Percentiles rank a stretch among this genome's conserved stretches.
Conservation (phyloP, 2,329 filamentous ascomycete genomes). For the Mycogone perniciosa region DNA sequence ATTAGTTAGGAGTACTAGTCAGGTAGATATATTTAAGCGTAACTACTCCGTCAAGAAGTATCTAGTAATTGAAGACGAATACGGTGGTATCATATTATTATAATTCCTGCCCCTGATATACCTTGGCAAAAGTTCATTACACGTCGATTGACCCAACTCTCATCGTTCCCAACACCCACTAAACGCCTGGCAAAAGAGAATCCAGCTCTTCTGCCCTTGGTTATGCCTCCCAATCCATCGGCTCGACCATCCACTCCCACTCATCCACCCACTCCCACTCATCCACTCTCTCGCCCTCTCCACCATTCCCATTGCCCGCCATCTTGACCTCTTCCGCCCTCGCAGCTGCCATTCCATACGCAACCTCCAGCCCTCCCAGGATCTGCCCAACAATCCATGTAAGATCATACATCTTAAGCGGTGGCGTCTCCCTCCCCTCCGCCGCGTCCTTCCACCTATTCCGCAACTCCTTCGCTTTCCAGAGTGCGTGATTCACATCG, state of each 20-base stretch:
- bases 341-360: conserved; percentile 45
- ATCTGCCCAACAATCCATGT: conserved; percentile 52
- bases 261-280: conserved; percentile 31
- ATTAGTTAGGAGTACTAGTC: too few relatives aligned
- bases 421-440: conserved; percentile 32
- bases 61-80: too few relatives aligned
- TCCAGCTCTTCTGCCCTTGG: not conserved
- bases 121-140: not conserved
- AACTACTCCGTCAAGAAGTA: too few relatives aligned
- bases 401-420: conserved; percentile 55
- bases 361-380: conserved; percentile 53
- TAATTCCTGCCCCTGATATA: not conserved
- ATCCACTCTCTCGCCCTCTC: conserved; percentile 7
- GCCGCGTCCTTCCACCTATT: conserved; percentile 68
- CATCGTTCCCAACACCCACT: not conserved
- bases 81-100: not conserved
- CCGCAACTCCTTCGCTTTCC: conserved; percentile 61
- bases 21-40: too few relatives aligned
- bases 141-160: not conserved
- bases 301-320: conserved; percentile 24
- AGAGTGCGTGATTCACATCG: conserved; percentile 51
- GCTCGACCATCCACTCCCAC: conserved; percentile 37
- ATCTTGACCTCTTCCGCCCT: conserved; percentile 34
- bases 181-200: not conserved
- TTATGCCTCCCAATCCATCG: conserved; percentile 32